Evolutionary conservation across 23 red algal species (phyloP).

Genomic region (Agarophyton chilense): DNA sequence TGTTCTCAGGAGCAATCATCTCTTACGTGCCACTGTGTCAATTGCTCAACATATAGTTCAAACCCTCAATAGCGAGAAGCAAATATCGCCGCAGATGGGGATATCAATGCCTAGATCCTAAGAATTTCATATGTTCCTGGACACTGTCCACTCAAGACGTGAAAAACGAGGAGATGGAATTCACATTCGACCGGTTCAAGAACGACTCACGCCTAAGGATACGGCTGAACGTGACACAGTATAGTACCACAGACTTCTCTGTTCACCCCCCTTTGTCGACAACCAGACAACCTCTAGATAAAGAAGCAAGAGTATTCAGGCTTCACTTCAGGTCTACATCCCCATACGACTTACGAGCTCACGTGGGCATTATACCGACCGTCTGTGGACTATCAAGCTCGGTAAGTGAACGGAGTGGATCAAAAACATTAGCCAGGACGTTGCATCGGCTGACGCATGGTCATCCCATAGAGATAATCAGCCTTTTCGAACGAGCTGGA

Average conservation of each 20-base stretch:
- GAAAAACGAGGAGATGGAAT: not conserved
- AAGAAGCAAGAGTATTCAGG: not conserved
- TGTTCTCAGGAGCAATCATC: not conserved
- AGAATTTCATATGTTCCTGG: not conserved
- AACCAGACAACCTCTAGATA: constrained; percentile 20
- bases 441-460: constrained; percentile 43
- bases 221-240: not conserved
- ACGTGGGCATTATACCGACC: not conserved
- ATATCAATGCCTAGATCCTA: not conserved
- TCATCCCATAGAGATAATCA: not conserved
- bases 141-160: not conserved
- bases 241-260: not conserved
- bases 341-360: not conserved
- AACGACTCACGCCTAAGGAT: constrained; percentile 15
- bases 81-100: not conserved
- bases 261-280: not conserved
- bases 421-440: constrained; percentile 4
- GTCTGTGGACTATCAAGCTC: not conserved
- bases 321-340: not conserved
- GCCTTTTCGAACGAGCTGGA: not conserved
- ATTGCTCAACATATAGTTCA: not conserved
- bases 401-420: not conserved
- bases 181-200: constrained; percentile 34
- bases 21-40: not conserved
- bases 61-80: not conserved